Conservation (phyloP, 257 asterid species). For the Solanum medicagineum region DNA sequence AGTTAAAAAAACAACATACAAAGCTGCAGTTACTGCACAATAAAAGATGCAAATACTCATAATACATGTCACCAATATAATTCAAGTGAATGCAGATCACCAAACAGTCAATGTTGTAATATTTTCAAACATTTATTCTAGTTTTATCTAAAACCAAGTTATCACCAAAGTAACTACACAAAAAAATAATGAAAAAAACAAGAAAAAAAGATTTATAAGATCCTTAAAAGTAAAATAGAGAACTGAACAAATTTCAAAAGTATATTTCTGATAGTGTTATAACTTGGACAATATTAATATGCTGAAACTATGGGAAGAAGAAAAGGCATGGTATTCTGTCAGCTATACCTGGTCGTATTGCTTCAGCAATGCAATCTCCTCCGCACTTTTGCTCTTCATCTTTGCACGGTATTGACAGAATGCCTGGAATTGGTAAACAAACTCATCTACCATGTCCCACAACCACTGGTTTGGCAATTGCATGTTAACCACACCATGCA, state of each 20-base stretch:
- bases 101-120: neutral
- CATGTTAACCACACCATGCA: constrained; percentile 92
- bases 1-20: neutral
- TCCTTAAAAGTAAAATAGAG: neutral
- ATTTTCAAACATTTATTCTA: neutral
- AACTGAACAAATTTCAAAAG: neutral
- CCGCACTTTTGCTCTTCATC: constrained; percentile 86
- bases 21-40: neutral
- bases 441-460: constrained; percentile 99
- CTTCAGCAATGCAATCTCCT: constrained; percentile 70
- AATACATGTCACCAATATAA: neutral
- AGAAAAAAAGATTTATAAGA: neutral
- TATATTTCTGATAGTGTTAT: neutral
- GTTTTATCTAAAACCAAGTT: neutral
- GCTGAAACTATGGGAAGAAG: neutral
- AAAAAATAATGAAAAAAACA: neutral
- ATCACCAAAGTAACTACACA: neutral
- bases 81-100: neutral
- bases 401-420: constrained; percentile 96
- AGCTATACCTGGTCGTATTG: constrained; percentile 57
- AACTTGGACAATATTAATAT: neutral
- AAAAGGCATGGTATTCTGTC: neutral
- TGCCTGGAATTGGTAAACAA: constrained; percentile 91
- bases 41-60: neutral
- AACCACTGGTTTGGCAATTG: constrained; percentile 98